A percentile compares a stretch with the other conserved stretches of the same genome.
phyloP scores from a whole-genome alignment of 805 yeast genomes.

The Kuraishia hungarica region DNA sequence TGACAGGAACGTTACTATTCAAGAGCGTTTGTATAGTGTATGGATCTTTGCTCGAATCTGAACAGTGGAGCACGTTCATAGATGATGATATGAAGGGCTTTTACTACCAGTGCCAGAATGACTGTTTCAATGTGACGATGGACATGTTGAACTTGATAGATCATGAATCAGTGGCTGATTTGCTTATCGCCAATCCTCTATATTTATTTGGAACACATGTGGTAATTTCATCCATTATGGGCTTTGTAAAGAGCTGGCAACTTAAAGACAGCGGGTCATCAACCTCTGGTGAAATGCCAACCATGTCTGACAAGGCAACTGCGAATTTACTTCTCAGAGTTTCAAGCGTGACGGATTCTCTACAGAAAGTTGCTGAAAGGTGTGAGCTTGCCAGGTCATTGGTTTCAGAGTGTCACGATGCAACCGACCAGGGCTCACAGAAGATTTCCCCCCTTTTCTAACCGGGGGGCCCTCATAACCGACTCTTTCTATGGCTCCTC shows the following conservation, averaged over 20 bases:
- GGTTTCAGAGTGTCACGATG: not conserved
- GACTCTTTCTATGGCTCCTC: too few species aligned
- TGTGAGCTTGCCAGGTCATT: not conserved
- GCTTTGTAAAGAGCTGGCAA: not conserved
- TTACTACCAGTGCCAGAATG: not conserved
- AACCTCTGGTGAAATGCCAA: not conserved
- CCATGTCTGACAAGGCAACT: not conserved
- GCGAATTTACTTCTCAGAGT: not conserved
- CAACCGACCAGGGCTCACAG: not conserved
- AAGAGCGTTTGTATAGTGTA: not conserved
- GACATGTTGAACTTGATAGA: not conserved
- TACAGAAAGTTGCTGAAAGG: not conserved
- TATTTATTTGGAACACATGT: not conserved
- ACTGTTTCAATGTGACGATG: not conserved
- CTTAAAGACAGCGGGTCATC: not conserved
- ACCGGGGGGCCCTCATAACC: not conserved
- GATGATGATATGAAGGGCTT: not conserved
- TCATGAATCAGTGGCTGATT: not conserved
- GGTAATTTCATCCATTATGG: not conserved
- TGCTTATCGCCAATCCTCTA: not conserved
- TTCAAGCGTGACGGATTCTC: not conserved
- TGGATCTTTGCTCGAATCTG: not conserved
- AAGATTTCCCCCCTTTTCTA: not conserved
- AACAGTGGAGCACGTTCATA: too few species aligned
- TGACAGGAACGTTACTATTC: not conserved